These are phyloP conservation scores for Penicillium griseofulvum DNA, from an alignment of 2,329 filamentous ascomycete genomes.

Conservation along the genomic window DNA sequence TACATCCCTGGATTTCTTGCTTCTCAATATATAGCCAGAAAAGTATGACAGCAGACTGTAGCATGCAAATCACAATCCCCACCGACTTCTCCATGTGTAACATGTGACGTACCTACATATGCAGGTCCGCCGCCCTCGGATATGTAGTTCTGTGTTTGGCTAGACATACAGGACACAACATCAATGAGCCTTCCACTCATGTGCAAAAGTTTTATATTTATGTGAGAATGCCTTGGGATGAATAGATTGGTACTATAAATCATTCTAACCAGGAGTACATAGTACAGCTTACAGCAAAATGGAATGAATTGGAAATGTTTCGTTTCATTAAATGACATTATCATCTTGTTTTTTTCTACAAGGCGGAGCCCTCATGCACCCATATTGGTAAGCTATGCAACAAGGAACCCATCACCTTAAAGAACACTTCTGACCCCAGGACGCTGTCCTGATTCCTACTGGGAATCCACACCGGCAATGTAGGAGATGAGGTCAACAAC, in stretches of 20 bases:
- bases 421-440: slow-evolving; percentile 36
- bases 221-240: no score
- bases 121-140: not conserved
- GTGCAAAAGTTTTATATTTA: not conserved
- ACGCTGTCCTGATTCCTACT: slow-evolving; percentile 40
- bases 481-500: slow-evolving; percentile 75
- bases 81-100: not conserved
- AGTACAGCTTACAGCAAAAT: not conserved
- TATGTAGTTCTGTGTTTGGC: not conserved
- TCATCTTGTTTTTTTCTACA: slow-evolving; percentile 19
- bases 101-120: not conserved
- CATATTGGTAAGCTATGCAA: not conserved
- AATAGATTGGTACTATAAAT: no score
- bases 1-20: not conserved
- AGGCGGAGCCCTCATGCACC: slow-evolving; percentile 1
- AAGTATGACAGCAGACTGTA: not conserved
- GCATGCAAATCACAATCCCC: not conserved
- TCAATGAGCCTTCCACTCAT: not conserved
- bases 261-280: no score
- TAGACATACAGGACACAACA: no score
- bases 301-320: slow-evolving; percentile 21
- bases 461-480: slow-evolving; percentile 71
- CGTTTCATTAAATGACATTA: slow-evolving; percentile 30
- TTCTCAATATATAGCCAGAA: not conserved
- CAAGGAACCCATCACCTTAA: slow-evolving; percentile 22